A percentile compares a stretch with the other conserved stretches of the same genome.
Conservation (phyloP, 78 protist species). For the Guillardia theta region DNA sequence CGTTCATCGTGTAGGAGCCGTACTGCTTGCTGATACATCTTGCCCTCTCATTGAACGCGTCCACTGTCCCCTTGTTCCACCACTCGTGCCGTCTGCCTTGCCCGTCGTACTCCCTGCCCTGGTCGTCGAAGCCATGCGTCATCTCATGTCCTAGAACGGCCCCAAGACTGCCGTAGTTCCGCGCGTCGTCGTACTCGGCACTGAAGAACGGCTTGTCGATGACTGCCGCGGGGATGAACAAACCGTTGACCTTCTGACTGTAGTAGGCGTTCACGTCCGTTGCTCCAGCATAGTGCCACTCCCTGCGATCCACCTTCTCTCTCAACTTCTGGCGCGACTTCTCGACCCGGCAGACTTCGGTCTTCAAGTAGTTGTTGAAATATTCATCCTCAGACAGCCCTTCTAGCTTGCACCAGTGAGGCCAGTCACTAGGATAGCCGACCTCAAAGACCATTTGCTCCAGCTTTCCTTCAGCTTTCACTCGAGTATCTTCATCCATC, state of each 20-base stretch:
- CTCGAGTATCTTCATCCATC: not conserved
- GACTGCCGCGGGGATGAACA: slow-evolving; percentile 18
- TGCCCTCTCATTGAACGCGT: not conserved
- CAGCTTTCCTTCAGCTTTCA: not conserved
- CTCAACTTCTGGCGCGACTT: not conserved
- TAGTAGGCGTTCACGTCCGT: slow-evolving; percentile 15
- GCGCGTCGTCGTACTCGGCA: not conserved
- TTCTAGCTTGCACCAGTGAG: not conserved
- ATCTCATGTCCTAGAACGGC: slow-evolving; percentile 17
- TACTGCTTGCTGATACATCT: not conserved
- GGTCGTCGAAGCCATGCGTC: slow-evolving; percentile 29
- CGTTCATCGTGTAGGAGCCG: not conserved
- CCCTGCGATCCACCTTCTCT: not conserved
- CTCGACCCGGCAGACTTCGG: not conserved
- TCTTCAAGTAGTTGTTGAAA: not conserved
- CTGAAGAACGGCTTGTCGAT: not conserved
- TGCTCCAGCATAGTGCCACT: not conserved
- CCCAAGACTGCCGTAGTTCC: slow-evolving; percentile 14
- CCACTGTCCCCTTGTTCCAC: not conserved
- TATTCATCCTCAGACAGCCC: not conserved
- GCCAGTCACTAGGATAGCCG: not conserved
- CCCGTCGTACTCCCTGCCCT: not conserved
- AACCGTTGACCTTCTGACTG: slow-evolving; percentile 3
- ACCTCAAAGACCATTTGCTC: not conserved
- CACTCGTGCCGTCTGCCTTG: not conserved